phyloP scores from a whole-genome alignment of 805 yeast genomes.

The Diddensiella santjacobensis region DNA sequence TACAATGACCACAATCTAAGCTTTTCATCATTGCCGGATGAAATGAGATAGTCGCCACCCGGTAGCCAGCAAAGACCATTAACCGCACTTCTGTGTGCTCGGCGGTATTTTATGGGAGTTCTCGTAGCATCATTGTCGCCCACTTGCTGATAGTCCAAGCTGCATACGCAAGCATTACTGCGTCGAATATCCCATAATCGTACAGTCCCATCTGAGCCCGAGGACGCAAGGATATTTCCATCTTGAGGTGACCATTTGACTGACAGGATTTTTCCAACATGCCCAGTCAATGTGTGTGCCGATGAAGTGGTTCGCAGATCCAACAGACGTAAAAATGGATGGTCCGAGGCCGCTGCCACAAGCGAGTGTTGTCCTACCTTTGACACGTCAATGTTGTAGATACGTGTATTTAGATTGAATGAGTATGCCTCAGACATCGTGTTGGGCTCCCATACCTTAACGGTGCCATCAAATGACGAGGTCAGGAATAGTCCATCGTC shows the following conservation, averaged over 20 bases:
- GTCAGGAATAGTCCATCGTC: constrained; percentile 85
- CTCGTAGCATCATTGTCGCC: constrained; percentile 27
- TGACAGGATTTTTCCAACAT: constrained; percentile 50
- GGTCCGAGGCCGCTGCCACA: constrained; percentile 69
- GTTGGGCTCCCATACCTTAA: constrained; percentile 79
- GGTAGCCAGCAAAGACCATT: constrained; percentile 78
- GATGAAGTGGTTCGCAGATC: constrained; percentile 73
- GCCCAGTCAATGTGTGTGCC: constrained; percentile 67
- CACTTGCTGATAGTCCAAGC: constrained; percentile 55
- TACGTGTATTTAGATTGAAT: constrained; percentile 57
- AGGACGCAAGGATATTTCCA: constrained; percentile 63
- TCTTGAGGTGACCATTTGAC: constrained; percentile 74
- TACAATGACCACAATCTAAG: constrained; percentile 72
- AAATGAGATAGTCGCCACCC: constrained; percentile 55
- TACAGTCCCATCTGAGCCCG: constrained; percentile 77
- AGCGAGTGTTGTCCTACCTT: constrained; percentile 44
- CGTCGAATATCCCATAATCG: constrained; percentile 83
- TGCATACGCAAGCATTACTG: constrained; percentile 57
- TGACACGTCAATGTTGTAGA: constrained; percentile 66
- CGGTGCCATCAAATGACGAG: constrained; percentile 72
- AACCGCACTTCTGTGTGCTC: constrained; percentile 74
- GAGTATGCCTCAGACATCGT: constrained; percentile 61
- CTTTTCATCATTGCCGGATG: constrained; percentile 78
- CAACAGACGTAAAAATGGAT: constrained; percentile 60
- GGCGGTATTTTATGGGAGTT: constrained; percentile 33